phyloP scores from a whole-genome alignment of 495 filamentous ascomycete genomes.

The Astrothelium subdiscretum region DNA sequence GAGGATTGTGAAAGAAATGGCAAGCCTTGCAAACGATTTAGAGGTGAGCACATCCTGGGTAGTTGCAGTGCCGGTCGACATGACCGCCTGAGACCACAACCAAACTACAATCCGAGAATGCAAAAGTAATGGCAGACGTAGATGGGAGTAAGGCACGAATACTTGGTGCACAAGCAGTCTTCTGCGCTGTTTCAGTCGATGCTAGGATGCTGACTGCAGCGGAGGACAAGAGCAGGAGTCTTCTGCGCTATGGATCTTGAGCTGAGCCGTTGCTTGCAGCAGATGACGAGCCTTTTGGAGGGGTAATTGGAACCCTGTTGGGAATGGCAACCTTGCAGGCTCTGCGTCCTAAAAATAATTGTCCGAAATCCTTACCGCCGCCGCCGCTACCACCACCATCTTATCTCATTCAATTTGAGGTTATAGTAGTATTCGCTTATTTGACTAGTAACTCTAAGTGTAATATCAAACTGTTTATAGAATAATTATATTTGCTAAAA shows the following conservation, averaged over 20 bases:
- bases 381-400: too few species aligned
- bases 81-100: not conserved
- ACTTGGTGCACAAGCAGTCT: not conserved
- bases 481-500: too few species aligned
- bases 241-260: not conserved
- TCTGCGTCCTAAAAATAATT: too few species aligned
- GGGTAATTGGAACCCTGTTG: not conserved
- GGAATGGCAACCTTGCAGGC: too few species aligned
- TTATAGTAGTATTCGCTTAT: too few species aligned
- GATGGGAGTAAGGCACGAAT: not conserved
- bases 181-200: not conserved
- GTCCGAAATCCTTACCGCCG: too few species aligned
- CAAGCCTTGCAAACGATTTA: not conserved
- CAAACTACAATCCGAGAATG: not conserved
- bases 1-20: slow-evolving; percentile 1
- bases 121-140: not conserved
- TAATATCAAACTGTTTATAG: too few species aligned
- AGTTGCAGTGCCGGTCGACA: slow-evolving; percentile 1
- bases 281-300: not conserved
- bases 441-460: too few species aligned
- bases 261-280: not conserved
- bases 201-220: not conserved
- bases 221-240: slow-evolving; percentile 1
- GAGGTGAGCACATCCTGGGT: not conserved
- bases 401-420: too few species aligned